Evolutionary conservation across 2,329 filamentous ascomycete genomes (phyloP).

Genomic region (Gnomoniopsis smithogilvyi): DNA sequence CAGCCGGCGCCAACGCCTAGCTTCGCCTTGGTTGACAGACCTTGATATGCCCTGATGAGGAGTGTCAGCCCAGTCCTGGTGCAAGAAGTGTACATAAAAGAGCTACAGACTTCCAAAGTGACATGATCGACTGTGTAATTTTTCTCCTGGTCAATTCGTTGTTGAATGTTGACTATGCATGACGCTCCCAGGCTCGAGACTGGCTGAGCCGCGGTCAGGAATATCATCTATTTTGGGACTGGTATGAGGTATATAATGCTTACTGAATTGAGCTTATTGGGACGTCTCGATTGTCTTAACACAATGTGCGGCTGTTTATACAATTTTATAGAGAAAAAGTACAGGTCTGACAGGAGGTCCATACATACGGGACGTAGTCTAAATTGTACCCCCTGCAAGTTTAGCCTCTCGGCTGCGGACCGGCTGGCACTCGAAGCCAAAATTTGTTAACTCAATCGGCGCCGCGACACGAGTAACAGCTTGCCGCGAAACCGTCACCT

Average conservation of each 20-base stretch:
- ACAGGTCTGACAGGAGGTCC: background rate
- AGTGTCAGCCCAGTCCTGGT: constrained; percentile 3
- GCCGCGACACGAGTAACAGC: background rate
- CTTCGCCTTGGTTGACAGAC: constrained; percentile 67
- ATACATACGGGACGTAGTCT: background rate
- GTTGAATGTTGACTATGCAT: background rate
- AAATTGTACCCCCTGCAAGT: background rate
- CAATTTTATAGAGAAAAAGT: background rate
- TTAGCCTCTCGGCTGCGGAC: background rate
- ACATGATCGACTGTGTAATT: constrained; percentile 1
- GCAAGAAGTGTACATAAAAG: background rate
- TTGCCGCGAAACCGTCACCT: background rate
- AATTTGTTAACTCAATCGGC: constrained; percentile 8
- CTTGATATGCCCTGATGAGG: constrained; percentile 61
- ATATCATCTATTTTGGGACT: background rate
- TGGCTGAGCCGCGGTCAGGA: background rate
- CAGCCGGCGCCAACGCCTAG: constrained; percentile 69
- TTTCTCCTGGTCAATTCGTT: background rate
- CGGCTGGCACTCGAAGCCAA: background rate
- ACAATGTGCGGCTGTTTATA: background rate
- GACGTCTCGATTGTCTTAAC: background rate
- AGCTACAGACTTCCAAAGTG: constrained; percentile 11
- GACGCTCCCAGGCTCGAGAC: background rate
- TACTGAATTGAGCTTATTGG: background rate
- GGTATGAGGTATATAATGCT: background rate